A percentile compares a stretch with the other conserved stretches of the same genome.
These are phyloP conservation scores for Mycena belliarum DNA, from an alignment of 768 basidiomycete genomes.

Conservation along the genomic window DNA sequence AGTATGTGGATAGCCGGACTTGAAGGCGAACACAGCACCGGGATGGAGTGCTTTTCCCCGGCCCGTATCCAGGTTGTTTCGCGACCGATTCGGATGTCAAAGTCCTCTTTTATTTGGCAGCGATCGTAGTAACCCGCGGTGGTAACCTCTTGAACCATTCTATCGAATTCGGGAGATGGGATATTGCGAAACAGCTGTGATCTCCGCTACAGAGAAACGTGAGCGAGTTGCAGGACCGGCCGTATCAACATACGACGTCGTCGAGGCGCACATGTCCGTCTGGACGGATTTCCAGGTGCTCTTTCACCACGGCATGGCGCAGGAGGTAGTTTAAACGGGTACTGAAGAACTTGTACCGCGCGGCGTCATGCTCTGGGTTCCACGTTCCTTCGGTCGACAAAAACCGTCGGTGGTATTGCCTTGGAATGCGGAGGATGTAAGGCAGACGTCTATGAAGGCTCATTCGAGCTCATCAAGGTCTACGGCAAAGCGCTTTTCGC, in stretches of 20 bases:
- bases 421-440: background rate
- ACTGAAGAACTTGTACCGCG: background rate
- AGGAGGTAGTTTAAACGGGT: constrained; percentile 50
- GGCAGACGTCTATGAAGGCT: background rate
- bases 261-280: constrained; percentile 77
- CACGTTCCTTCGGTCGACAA: background rate
- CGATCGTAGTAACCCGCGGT: background rate
- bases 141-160: constrained; percentile 17
- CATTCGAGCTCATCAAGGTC: background rate
- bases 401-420: background rate
- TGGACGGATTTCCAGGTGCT: constrained; percentile 59
- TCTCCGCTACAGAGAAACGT: background rate
- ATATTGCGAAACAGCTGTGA: background rate
- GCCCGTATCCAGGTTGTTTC: constrained; percentile 31
- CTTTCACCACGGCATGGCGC: constrained; percentile 66
- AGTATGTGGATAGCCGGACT: background rate
- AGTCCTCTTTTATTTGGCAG: constrained; percentile 31
- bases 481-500: background rate
- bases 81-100: constrained; percentile 16
- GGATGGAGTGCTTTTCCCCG: constrained; percentile 23
- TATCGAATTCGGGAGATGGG: constrained; percentile 15
- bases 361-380: background rate
- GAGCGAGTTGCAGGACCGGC: background rate
- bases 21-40: background rate
- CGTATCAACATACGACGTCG: constrained; percentile 61